Conservation (phyloP, 768 basidiomycete species). For the Hericium alpestre region DNA sequence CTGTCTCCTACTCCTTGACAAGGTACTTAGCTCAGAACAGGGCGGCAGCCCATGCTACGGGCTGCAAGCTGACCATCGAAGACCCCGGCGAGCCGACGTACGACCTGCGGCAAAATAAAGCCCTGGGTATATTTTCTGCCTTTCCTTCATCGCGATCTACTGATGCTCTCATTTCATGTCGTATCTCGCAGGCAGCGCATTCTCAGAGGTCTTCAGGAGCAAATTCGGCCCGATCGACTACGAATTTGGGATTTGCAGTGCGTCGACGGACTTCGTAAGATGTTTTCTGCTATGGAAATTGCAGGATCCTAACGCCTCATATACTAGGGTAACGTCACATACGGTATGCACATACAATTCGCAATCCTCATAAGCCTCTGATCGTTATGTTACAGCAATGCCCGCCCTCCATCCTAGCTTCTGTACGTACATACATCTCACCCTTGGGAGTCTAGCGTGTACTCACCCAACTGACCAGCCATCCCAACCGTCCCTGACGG, state of each 20-base stretch:
- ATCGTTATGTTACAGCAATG: slow-evolving; percentile 26
- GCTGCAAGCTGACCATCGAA: slow-evolving; percentile 40
- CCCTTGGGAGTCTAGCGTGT: not conserved
- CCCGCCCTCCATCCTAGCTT: slow-evolving; percentile 71
- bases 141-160: not conserved
- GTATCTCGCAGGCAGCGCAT: slow-evolving; percentile 42
- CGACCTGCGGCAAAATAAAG: slow-evolving; percentile 62
- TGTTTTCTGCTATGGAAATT: not conserved
- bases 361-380: not conserved
- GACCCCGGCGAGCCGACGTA: slow-evolving; percentile 22
- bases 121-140: slow-evolving; percentile 32
- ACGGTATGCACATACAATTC: slow-evolving; percentile 32
- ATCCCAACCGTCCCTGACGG: slow-evolving; percentile 66
- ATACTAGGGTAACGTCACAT: slow-evolving; percentile 60
- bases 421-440: slow-evolving; percentile 24
- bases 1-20: not conserved
- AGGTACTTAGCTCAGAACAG: slow-evolving; percentile 22
- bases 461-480: slow-evolving; percentile 28
- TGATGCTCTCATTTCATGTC: not conserved
- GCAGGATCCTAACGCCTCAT: not conserved
- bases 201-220: slow-evolving; percentile 47
- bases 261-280: slow-evolving; percentile 78
- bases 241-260: slow-evolving; percentile 55
- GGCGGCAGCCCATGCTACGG: slow-evolving; percentile 59
- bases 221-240: slow-evolving; percentile 56